phyloP scores from a whole-genome alignment of 1,284 basidiomycete species.

The Leccinum subspadiceum region DNA sequence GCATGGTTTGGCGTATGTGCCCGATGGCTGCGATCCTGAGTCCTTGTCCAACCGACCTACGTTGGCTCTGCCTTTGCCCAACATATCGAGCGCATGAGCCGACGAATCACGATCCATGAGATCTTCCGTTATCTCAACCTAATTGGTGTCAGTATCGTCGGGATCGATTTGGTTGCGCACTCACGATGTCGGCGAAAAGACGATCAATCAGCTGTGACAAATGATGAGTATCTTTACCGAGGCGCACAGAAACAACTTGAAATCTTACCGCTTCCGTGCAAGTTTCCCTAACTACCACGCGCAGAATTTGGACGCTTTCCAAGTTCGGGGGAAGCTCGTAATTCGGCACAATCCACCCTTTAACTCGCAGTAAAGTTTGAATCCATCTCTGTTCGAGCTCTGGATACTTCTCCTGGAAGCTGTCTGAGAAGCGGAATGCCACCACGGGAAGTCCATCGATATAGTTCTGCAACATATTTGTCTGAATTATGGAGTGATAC shows the following conservation, averaged over 20 bases:
- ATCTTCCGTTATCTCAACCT: slow-evolving; percentile 62
- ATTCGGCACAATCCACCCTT: slow-evolving; percentile 88
- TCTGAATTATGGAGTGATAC: slow-evolving; percentile 7
- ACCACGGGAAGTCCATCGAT: slow-evolving; percentile 86
- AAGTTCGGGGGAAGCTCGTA: slow-evolving; percentile 77
- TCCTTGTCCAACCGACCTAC: slow-evolving; percentile 43
- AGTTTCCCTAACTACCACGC: slow-evolving; percentile 83
- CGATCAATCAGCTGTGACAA: slow-evolving; percentile 57
- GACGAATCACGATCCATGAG: slow-evolving; percentile 47
- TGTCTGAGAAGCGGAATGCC: slow-evolving; percentile 85
- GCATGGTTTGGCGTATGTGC: slow-evolving; percentile 68
- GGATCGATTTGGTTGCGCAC: slow-evolving; percentile 21
- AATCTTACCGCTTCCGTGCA: slow-evolving; percentile 52
- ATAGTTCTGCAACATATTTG: slow-evolving; percentile 49
- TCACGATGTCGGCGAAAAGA: slow-evolving; percentile 60
- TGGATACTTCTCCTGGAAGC: slow-evolving; percentile 68
- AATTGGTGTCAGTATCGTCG: neutral
- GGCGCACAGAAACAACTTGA: neutral
- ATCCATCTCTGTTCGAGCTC: slow-evolving; percentile 87
- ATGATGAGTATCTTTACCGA: slow-evolving; percentile 1
- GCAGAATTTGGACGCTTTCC: slow-evolving; percentile 74
- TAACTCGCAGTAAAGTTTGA: slow-evolving; percentile 74
- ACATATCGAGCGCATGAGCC: slow-evolving; percentile 48
- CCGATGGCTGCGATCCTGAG: slow-evolving; percentile 46
- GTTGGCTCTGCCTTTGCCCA: slow-evolving; percentile 37